Evolutionary conservation across 495 filamentous ascomycete genomes (phyloP), one percentile per base, ranked within the genome.

Genomic region (Daldinia childiae): DNA sequence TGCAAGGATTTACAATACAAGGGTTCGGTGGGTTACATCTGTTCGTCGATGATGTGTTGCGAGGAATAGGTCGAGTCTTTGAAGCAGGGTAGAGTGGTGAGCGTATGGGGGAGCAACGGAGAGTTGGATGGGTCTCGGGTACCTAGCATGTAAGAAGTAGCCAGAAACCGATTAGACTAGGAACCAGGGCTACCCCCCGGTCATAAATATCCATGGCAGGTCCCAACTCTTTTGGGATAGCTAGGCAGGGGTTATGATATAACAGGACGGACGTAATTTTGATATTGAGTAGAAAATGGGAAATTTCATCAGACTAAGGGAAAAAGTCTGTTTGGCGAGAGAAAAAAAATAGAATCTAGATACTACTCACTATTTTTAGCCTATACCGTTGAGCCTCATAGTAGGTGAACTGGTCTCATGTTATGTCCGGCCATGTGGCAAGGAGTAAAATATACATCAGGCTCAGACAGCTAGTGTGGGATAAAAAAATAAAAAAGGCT

Each of bases 11-110:
- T 72, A 64, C 67, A 60, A 63, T 70, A 71, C 52, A 74, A 78
- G 76, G 79, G 78, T 75, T 69, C 64, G 62, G 67, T 79, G 78
- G 79, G 80, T 83, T 78, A 80, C 79, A 83, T 82, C 78, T 81
- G 77, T 57, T 78, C 78, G 77, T 81, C 74, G 77, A 81, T 79
- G 79, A 82, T 79, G 76, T 78, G 73, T 74, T 77, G 70, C 76
- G 69, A 71, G 69, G 70, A 77, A 72, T 64, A 66, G 64, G 58
- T 74, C 56, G 68, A 74, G 68, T 60, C 63, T 68, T 55, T 27
- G 57, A 55, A 59, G 56, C 64, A 71, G 56, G 72, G 72, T 66
- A 71, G 51, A 67, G 45, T 63, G 68, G 72, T 71, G 68, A 74
- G 67, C 52, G 66, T 73, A 73, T 69, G 76, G 73, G 73, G 70